These are phyloP conservation scores for Diaporthe sp. DNA, from an alignment of 2,329 filamentous ascomycete species.

Conservation along the genomic window DNA sequence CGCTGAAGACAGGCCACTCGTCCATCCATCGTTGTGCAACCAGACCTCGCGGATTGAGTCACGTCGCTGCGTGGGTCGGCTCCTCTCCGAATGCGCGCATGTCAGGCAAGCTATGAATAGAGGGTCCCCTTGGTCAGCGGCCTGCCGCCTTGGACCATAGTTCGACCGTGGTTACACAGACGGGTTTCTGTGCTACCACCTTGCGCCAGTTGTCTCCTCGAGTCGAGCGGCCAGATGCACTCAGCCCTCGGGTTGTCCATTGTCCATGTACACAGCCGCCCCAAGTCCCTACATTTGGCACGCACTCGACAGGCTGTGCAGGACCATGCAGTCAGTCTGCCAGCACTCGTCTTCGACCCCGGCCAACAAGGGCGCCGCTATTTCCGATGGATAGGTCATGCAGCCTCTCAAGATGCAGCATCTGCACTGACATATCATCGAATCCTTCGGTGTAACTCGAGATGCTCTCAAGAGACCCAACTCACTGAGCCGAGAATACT, in stretches of 20 bases:
- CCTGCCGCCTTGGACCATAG: constrained; percentile 20
- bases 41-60: constrained; percentile 24
- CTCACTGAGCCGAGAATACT: constrained; percentile 1
- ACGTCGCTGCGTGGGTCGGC: constrained; percentile 21
- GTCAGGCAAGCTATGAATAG: constrained; percentile 28
- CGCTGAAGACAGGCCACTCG: constrained; percentile 14
- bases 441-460: constrained; percentile 38
- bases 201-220: constrained; percentile 14
- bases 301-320: constrained; percentile 12
- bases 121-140: constrained; percentile 23
- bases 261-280: constrained; percentile 22
- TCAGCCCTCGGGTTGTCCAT: constrained; percentile 21
- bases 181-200: constrained; percentile 19
- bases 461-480: constrained; percentile 13
- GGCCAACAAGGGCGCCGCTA: constrained; percentile 11
- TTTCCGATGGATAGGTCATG: constrained; percentile 13
- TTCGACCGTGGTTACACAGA: constrained; percentile 30
- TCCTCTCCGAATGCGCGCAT: constrained; percentile 26
- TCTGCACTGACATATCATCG: constrained; percentile 35
- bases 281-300: neutral
- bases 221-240: constrained; percentile 1
- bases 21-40: constrained; percentile 22
- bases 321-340: neutral
- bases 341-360: neutral
- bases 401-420: constrained; percentile 27